Evolutionary conservation across 2,329 filamentous ascomycete species (phyloP).

Genomic region (Pseudopithomyces chartarum): DNA sequence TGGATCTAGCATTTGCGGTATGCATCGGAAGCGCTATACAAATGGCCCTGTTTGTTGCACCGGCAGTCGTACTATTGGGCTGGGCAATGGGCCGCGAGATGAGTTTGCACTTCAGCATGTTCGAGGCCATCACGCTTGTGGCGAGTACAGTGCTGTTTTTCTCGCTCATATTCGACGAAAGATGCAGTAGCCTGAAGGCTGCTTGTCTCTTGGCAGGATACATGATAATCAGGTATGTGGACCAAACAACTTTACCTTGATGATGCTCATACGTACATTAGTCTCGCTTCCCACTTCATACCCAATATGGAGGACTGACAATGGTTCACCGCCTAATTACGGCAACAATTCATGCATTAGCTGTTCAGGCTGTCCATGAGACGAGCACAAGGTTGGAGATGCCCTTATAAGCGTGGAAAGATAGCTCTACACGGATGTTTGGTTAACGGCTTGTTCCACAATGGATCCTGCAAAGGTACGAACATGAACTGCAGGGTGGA

Average conservation of each 20-base stretch:
- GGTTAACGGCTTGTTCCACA: too few species aligned
- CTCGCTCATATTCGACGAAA: constrained; percentile 14
- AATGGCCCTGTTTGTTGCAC: constrained; percentile 63
- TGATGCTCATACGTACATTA: neutral
- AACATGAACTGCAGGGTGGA: too few species aligned
- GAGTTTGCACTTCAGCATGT: constrained; percentile 80
- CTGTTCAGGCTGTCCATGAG: too few species aligned
- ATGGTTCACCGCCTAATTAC: too few species aligned
- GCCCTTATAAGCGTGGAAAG: too few species aligned
- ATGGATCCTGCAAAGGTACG: too few species aligned
- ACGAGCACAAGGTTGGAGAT: too few species aligned
- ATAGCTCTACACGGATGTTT: too few species aligned
- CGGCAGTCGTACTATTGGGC: constrained; percentile 61
- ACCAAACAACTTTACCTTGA: neutral
- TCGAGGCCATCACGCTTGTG: constrained; percentile 70
- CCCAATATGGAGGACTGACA: neutral
- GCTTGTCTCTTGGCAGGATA: constrained; percentile 15
- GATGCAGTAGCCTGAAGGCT: constrained; percentile 16
- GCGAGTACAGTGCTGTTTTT: constrained; percentile 16
- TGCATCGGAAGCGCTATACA: constrained; percentile 65
- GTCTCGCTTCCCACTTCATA: constrained; percentile 11
- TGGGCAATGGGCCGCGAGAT: constrained; percentile 63
- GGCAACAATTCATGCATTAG: too few species aligned
- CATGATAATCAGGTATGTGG: constrained; percentile 13
- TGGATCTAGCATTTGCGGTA: constrained; percentile 65